Base-by-base conservation (phyloP, 805 yeast genomes). In the Ogataea nakhonphanomensis region DNA sequence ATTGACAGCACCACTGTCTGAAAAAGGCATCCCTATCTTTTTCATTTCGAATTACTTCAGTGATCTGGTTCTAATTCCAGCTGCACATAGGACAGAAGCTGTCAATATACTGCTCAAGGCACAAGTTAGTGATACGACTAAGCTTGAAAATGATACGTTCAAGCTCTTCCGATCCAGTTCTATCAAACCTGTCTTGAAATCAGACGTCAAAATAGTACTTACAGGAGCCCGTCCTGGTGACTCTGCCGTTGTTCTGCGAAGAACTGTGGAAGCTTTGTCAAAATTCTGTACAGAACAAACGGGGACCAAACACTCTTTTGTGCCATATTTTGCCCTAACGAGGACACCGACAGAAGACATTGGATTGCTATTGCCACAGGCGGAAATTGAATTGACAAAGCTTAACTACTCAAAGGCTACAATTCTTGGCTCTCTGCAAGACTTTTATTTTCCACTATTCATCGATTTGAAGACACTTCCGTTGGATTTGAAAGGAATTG, bases 21-120 rank as follows among this genome's bases (percentile, higher is more conserved):
- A 66, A 27, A 76, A 76, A 33, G 69, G 67, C 12, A 77, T 81
- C 23, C 71, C 85, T 2, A 64, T 81, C 25, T 80, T 78, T 53
- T 81, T 80, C 58, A 57, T 81, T 24, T 71, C 80, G 12, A 76
- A 80, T 25, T 82, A 80, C 58, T 79, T 78, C 57, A 73, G 79
- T 29, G 84, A 80, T 57, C 74, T 76, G 33, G 79, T 81, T 15
- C 61, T 81, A 33, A 67, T 79, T n/a, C 87, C 87, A 0, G 57
- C 55, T 26, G 50, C 54, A 5, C 64, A 67, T 6, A 68, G 70
- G 45, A 64, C 60, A 1, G 65, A 68, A 41, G 84, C 78, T 2
- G 57, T 74, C 4, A 51, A 55, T 23, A 67, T 77, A 3, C 57
- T 80, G 29, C 66, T 71, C 12, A 59, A 25, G 13, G 25, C 25